Evolutionary conservation across 495 filamentous ascomycete genomes (phyloP), one percentile per base, ranked within the genome.

Genomic region (Aspergillus affinis): DNA sequence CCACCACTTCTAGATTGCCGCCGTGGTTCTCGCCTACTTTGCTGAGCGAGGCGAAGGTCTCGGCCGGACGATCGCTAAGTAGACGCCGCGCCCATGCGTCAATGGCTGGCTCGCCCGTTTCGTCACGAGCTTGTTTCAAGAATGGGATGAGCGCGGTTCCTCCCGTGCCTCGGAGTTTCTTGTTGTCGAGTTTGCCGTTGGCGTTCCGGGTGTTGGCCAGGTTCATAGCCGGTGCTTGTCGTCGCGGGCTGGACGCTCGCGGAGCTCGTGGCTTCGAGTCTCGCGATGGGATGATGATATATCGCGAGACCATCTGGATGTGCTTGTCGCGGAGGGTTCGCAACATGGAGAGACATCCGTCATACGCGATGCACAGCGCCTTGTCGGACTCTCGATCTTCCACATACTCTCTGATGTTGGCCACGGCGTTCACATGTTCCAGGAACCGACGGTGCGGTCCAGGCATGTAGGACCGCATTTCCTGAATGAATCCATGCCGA

Each of bases 381-480:
- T 78, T 80, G 69, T 97, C 81, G 49, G 76, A 74, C 9, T 71
- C 74, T 54, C 86, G 82, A 3, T 73, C 69, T 60, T 91, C 86
- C 49, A 97, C 93, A 69, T 87, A 99, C 1, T 88, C 83, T 7
- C 90, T 89, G 62, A 99, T 90, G 66, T 99, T 98, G 54, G 93
- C 87, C 10, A 97, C 90, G 1, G 76, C 76, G 48, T 84, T 82
- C 20, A 97, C 86, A 54, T 93, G 87, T 55, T 90, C 81, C 0
- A 98, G 79, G 75, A 98, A 98, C 18, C 89, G 88, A 1, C 91
- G 88, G 67, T 98, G 94, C 0, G 90, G 84, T 2, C 92, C 92
- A 5, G 94, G 94, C 94, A 98, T 98, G 77, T 98, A 98, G 3
- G 78, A 82, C 52, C 92, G 90, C 94, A 98, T 98, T 57, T 97